These are phyloP conservation scores for Xerocomus potaroensis DNA, from an alignment of 768 basidiomycete genomes.

Conservation along the genomic window DNA sequence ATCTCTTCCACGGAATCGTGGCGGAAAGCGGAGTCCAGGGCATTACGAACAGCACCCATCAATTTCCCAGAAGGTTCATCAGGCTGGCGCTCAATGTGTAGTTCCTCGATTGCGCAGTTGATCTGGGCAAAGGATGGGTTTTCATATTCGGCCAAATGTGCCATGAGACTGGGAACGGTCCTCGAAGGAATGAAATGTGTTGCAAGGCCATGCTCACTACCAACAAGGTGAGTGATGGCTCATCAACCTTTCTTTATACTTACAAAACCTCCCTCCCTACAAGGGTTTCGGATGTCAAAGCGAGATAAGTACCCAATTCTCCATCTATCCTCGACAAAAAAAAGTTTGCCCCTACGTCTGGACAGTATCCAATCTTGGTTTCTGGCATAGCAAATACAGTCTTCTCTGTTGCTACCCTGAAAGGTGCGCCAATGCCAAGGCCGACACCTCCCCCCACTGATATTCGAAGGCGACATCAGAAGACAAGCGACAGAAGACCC, in stretches of 20 bases:
- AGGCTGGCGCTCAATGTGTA: constrained; percentile 51
- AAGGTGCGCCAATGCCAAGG: constrained; percentile 75
- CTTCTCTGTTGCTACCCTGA: constrained; percentile 91
- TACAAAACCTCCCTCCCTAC: constrained; percentile 83
- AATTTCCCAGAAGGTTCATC: constrained; percentile 52
- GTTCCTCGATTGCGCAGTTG: constrained; percentile 67
- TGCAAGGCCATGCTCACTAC: constrained; percentile 86
- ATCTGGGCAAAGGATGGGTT: constrained; percentile 42
- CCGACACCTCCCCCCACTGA: constrained; percentile 97
- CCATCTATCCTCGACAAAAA: constrained; percentile 91
- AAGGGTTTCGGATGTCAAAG: constrained; percentile 70
- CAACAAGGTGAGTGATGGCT: constrained; percentile 10
- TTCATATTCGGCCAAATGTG: constrained; percentile 51
- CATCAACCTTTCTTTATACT: constrained; percentile 31
- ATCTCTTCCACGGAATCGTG: constrained; percentile 71
- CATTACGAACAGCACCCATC: constrained; percentile 60
- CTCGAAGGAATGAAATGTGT: constrained; percentile 88
- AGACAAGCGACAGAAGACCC: constrained; percentile 4
- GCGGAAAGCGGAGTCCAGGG: constrained; percentile 77
- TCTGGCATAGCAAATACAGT: constrained; percentile 96
- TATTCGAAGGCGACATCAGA: constrained; percentile 4
- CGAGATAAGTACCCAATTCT: constrained; percentile 90
- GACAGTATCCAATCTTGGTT: constrained; percentile 84
- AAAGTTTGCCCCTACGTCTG: constrained; percentile 91
- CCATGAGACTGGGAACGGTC: constrained; percentile 65